Evolutionary conservation across 2,329 filamentous ascomycete species (phyloP), one percentile per base, ranked within the genome.

Genomic region (Sphaceloma murrayae): DNA sequence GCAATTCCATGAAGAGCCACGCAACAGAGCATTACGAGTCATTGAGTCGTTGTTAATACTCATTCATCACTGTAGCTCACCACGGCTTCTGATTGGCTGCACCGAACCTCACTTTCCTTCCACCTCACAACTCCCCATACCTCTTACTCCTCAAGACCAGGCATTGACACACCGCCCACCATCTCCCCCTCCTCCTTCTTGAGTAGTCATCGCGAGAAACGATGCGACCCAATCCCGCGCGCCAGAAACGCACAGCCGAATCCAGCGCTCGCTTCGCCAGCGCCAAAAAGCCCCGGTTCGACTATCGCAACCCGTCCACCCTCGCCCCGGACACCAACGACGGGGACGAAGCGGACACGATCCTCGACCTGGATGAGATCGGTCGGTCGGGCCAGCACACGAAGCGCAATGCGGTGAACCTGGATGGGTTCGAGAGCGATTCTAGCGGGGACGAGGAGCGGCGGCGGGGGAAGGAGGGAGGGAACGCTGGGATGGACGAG

Each of bases 381-480:
- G 87, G 88, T 11, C 74, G 74, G 43, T 73, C 77, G 13, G 77
- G 77, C 1, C 74, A 77, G 22, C 75, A 78, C 30, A 85, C 86
- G 1, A 94, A 94, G 62, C 85, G 91, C 50, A 89, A 89, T 53
- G 91, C 89, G 0, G 85, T 98, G 45, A 95, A 96, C 57, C 78
- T 98, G 30, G 91, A 96, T 58, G 91, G 91, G 40, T 98, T 96
- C 66, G 89, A 96, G 54, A 91, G 83, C 7, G 91, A 98, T 63
- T 78, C 74, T 46, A 94, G 89, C 43, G 89, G 93, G 52, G 91
- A 96, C 58, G 87, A 84, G 33, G 77, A 91, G 53, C 69, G 53
- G 40, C 62, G 58, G 49, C 67, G 13, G 63, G 66, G 43, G 27
- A 29, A 19, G 22, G n/a, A 38, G 11, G 21, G n/a, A 10, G 43